A percentile compares a stretch with the other conserved stretches of the same genome.
phyloP scores from a whole-genome alignment of 345 rosid genomes.

The Mangifera indica region DNA sequence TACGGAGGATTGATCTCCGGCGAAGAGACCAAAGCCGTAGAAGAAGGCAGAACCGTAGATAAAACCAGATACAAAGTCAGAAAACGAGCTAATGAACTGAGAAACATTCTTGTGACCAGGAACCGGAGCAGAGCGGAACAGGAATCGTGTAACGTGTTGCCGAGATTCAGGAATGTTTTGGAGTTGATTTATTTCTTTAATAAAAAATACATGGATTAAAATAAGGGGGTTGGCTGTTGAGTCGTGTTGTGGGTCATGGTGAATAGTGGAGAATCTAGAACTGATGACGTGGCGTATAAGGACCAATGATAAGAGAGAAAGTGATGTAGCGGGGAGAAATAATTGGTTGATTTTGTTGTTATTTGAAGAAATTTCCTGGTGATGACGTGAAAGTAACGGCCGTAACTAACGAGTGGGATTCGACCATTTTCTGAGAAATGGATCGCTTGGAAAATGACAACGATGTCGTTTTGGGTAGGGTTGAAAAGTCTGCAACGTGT shows the following conservation, averaged over 20 bases:
- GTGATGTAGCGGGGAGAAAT: constrained; percentile 31
- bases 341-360: constrained; percentile 21
- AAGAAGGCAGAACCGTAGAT: constrained; percentile 32
- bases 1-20: constrained; percentile 38
- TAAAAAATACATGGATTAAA: no score
- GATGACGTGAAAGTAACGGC: constrained; percentile 6
- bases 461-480: no score
- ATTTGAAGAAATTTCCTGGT: not conserved
- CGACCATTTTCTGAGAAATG: not conserved
- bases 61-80: constrained; percentile 37
- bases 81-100: constrained; percentile 15
- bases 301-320: constrained; percentile 42
- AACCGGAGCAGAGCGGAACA: constrained; percentile 3
- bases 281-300: constrained; percentile 48
- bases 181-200: not conserved
- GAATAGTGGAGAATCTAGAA: constrained; percentile 16
- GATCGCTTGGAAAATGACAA: not conserved
- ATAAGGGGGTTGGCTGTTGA: constrained; percentile 10
- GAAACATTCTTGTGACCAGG: constrained; percentile 20
- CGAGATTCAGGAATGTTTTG: not conserved
- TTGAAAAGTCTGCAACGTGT: no score
- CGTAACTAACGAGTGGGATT: not conserved
- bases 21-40: constrained; percentile 42
- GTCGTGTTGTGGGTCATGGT: not conserved
- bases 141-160: not conserved